Evolutionary conservation across 106 monocot species (phyloP).

Genomic region (Agapanthus africanus): DNA sequence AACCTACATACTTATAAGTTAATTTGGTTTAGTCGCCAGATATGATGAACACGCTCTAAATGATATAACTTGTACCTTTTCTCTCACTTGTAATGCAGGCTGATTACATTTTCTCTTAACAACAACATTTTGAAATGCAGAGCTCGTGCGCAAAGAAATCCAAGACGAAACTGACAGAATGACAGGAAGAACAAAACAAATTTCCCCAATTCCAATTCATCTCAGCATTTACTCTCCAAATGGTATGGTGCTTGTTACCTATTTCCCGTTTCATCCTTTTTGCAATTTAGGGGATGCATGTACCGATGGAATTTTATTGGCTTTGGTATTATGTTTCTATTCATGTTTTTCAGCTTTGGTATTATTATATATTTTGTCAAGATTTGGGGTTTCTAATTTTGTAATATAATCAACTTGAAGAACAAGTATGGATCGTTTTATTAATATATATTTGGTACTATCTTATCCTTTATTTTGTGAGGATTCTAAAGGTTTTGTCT

Average conservation of each 20-base stretch:
- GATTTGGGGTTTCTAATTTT: neutral
- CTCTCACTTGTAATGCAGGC: neutral
- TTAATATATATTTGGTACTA: too few relatives aligned
- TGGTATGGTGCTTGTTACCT: constrained; percentile 16
- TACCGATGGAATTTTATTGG: neutral
- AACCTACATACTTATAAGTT: neutral
- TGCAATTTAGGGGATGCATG: neutral
- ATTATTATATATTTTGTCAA: neutral
- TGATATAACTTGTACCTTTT: too few relatives aligned
- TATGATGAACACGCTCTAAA: neutral
- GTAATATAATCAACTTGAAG: neutral
- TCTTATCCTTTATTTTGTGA: neutral
- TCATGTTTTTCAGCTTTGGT: neutral
- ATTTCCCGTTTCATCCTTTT: neutral
- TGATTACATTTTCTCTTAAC: neutral
- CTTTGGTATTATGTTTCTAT: neutral
- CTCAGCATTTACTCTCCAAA: constrained; percentile 67
- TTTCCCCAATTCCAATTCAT: constrained; percentile 70
- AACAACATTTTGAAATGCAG: constrained; percentile 13
- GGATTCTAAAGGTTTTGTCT: neutral
- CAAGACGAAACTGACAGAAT: constrained; percentile 73
- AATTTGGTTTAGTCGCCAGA: neutral
- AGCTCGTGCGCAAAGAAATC: constrained; percentile 67
- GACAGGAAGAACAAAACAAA: constrained; percentile 62
- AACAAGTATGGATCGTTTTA: neutral